These are phyloP conservation scores for Silene uniflora DNA, from an alignment of 148 eudicot genomes.

Conservation along the genomic window DNA sequence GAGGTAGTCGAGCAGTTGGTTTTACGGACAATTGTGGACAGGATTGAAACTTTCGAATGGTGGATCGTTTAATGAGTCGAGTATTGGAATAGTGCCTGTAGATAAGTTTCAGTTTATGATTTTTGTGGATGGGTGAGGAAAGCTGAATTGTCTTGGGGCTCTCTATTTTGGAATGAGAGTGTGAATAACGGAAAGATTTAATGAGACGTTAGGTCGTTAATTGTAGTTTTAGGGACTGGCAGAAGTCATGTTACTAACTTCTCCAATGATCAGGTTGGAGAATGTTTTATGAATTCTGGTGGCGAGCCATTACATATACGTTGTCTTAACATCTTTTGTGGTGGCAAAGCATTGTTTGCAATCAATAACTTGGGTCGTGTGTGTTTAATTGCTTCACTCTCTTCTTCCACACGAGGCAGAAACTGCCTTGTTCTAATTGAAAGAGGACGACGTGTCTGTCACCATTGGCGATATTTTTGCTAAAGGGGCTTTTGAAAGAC, in stretches of 20 bases:
- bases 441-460: slow-evolving; percentile 26
- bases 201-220: background rate
- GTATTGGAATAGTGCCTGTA: background rate
- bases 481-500: slow-evolving; percentile 26
- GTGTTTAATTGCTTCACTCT: background rate
- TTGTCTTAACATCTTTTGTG: slow-evolving; percentile 30
- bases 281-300: slow-evolving; percentile 54
- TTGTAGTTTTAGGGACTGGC: background rate
- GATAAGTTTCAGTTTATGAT: background rate
- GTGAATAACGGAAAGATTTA: slow-evolving; percentile 6
- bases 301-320: slow-evolving; percentile 39
- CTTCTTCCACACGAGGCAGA: slow-evolving; percentile 7
- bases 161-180: background rate
- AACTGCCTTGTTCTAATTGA: slow-evolving; percentile 26
- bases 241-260: slow-evolving; percentile 17
- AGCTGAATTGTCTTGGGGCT: background rate
- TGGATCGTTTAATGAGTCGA: background rate
- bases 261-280: slow-evolving; percentile 42
- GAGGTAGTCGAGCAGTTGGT: background rate
- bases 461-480: slow-evolving; percentile 29
- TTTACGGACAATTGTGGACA: background rate
- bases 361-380: slow-evolving; percentile 36
- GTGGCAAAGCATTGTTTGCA: slow-evolving; percentile 27
- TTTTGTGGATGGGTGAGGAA: slow-evolving; percentile 8
- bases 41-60: background rate